Conservation (phyloP, 2,329 filamentous ascomycete species). For the Beauveria rudraprayagi region DNA sequence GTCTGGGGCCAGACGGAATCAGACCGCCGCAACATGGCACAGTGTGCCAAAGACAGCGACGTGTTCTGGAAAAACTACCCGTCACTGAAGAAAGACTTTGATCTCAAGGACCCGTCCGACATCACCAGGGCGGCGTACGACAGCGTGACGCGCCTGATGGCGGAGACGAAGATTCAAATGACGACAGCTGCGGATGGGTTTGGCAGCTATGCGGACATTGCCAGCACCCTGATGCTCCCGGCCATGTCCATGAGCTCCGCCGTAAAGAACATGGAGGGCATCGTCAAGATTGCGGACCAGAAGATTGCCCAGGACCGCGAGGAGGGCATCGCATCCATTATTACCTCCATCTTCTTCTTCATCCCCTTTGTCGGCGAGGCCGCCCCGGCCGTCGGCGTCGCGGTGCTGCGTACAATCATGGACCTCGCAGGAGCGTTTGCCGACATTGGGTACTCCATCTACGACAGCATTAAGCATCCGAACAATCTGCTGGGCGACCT, state of each 20-base stretch:
- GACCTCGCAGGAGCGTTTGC: slow-evolving; percentile 1
- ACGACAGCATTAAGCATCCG: slow-evolving; percentile 1
- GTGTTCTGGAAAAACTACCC: neutral
- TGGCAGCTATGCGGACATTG: neutral
- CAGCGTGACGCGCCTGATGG: neutral
- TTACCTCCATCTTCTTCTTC: slow-evolving; percentile 5
- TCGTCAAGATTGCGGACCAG: slow-evolving; percentile 9
- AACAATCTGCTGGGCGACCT: neutral
- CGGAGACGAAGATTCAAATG: neutral
- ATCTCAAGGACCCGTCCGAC: neutral
- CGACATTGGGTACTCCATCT: slow-evolving; percentile 7
- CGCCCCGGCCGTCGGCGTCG: neutral
- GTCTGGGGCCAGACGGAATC: neutral
- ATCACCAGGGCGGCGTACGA: neutral
- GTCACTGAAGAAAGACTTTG: neutral
- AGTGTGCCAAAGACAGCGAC: neutral
- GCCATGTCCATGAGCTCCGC: slow-evolving; percentile 7
- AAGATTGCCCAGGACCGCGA: slow-evolving; percentile 55
- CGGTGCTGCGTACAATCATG: slow-evolving; percentile 5
- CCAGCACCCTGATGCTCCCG: neutral
- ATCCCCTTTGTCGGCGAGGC: slow-evolving; percentile 8
- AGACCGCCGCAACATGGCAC: neutral
- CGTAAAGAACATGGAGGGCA: slow-evolving; percentile 1
- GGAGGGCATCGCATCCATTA: slow-evolving; percentile 3
- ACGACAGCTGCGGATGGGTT: neutral